These are phyloP conservation scores for Chlamydomonas urium DNA, from an alignment of 139 green algal genomes.

Conservation along the genomic window DNA sequence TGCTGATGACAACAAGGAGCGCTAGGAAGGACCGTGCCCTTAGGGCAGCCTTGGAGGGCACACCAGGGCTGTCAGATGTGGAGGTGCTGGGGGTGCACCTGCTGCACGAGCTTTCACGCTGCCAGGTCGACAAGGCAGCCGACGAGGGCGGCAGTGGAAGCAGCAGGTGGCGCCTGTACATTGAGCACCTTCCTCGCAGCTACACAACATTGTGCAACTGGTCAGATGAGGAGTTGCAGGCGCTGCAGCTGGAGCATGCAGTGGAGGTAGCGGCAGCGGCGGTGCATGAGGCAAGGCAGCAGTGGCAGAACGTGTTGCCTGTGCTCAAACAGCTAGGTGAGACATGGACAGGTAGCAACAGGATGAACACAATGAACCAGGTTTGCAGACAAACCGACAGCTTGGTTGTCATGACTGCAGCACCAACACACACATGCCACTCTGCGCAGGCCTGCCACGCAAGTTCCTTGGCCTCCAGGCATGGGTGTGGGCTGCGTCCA, in stretches of 20 bases:
- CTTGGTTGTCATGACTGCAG: too few species aligned
- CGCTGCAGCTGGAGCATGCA: conserved; percentile 45
- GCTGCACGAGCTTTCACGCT: conserved; percentile 60
- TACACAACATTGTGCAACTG: conserved; percentile 57
- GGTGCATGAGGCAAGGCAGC: not conserved
- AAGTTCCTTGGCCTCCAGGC: conserved; percentile 46
- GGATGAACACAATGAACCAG: too few species aligned
- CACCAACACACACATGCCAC: too few species aligned
- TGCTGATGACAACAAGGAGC: conserved; percentile 46
- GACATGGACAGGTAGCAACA: too few species aligned
- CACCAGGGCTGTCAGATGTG: not conserved
- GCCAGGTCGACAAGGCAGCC: not conserved
- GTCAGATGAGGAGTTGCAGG: conserved; percentile 16
- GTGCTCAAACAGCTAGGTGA: conserved; percentile 30
- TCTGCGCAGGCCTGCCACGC: conserved; percentile 32
- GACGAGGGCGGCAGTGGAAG: conserved; percentile 23
- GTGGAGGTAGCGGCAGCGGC: conserved; percentile 31
- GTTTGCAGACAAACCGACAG: too few species aligned
- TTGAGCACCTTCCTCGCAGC: conserved; percentile 53
- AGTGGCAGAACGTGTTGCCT: conserved; percentile 31
- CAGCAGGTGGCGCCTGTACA: conserved; percentile 68
- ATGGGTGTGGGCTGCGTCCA: conserved; percentile 68
- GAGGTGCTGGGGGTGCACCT: conserved; percentile 63
- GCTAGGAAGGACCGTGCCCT: conserved; percentile 13
- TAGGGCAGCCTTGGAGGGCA: not conserved